These are phyloP conservation scores for Pogostemon cablin DNA, from an alignment of 257 asterid species.

Conservation along the genomic window DNA sequence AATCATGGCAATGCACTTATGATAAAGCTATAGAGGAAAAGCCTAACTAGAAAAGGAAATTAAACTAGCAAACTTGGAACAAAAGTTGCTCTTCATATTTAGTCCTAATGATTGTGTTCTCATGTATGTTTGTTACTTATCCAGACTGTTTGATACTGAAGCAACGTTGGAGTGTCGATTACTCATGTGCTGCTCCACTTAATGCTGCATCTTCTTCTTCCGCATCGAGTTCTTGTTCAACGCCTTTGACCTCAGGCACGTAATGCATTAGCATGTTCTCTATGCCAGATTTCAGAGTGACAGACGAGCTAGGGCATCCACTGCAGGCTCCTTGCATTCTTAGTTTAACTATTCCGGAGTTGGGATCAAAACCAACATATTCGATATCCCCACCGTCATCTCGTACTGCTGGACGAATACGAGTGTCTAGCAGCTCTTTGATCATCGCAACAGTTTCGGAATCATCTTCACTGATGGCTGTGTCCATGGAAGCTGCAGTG, in stretches of 20 bases:
- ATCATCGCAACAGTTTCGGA: conserved; percentile 99
- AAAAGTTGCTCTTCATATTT: too few relatives aligned
- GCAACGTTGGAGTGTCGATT: not conserved
- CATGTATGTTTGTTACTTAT: not conserved
- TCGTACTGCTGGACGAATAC: conserved; percentile 94
- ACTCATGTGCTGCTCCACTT: conserved; percentile 73
- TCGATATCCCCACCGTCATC: conserved; percentile 98
- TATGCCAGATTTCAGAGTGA: conserved; percentile 92
- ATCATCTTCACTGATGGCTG: conserved; percentile 86
- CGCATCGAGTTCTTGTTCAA: conserved; percentile 77
- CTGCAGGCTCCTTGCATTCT: conserved; percentile 99
- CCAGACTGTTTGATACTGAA: not conserved
- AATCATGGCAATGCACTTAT: not conserved
- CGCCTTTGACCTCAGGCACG: conserved; percentile 88
- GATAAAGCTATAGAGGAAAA: not conserved
- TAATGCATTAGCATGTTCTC: conserved; percentile 99
- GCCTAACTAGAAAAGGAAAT: too few relatives aligned
- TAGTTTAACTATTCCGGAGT: conserved; percentile 77
- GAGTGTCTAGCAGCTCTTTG: conserved; percentile 91
- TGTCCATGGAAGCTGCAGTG: conserved; percentile 78
- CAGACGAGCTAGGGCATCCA: conserved; percentile 98
- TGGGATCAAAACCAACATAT: conserved; percentile 72
- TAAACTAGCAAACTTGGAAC: too few relatives aligned
- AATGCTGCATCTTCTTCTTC: conserved; percentile 64
- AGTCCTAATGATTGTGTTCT: not conserved